Percentiles rank a stretch among this genome's conserved stretches.
Conservation (phyloP, 2,329 filamentous ascomycete genomes). For the Penicillium expansum region DNA sequence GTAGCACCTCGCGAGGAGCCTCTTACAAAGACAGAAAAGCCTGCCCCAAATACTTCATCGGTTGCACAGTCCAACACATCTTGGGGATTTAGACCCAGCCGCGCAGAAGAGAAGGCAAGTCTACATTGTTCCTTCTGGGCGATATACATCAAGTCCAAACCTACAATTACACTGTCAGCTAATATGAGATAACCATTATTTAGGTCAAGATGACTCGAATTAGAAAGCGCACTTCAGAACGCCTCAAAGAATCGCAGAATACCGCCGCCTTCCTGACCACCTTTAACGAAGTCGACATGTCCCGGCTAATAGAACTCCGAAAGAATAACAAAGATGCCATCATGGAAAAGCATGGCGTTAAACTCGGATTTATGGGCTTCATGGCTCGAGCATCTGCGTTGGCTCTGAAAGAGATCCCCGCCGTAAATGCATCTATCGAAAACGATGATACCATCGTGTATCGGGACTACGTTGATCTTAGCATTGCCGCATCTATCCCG, state of each 20-base stretch:
- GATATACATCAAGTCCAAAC: background rate
- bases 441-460: constrained; percentile 95
- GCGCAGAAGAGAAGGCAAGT: no score
- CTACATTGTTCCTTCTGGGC: no score
- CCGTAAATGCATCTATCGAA: constrained; percentile 4
- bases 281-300: constrained; percentile 98
- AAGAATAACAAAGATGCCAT: constrained; percentile 92
- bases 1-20: no score
- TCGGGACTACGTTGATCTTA: constrained; percentile 92
- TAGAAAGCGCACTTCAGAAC: constrained; percentile 89
- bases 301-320: constrained; percentile 83
- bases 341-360: constrained; percentile 89
- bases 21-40: no score
- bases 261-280: constrained; percentile 91
- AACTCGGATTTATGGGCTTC: constrained; percentile 95
- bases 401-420: constrained; percentile 60
- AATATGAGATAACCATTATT: background rate
- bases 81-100: no score
- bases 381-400: constrained; percentile 82
- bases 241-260: constrained; percentile 95
- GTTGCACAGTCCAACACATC: no score
- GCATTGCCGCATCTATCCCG: constrained; percentile 86
- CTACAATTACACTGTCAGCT: background rate
- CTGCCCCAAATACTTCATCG: no score
- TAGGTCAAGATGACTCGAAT: constrained; percentile 97